Evolutionary conservation across 2,329 filamentous ascomycete genomes (phyloP).

Genomic region (Aspergillus fumigatiaffinis): DNA sequence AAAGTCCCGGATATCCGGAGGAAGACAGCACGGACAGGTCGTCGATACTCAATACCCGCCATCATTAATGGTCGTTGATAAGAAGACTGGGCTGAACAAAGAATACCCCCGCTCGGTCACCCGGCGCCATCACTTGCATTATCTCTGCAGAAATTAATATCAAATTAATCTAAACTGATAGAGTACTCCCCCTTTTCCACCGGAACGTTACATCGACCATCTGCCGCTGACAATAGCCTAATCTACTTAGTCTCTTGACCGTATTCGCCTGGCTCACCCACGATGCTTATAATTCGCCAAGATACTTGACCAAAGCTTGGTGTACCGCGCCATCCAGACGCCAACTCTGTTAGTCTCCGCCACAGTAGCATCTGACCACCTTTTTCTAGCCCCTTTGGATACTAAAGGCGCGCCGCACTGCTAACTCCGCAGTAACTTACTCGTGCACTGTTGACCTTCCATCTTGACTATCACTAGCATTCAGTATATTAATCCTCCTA

Average conservation of each 20-base stretch:
- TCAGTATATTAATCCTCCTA: neutral
- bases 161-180: neutral
- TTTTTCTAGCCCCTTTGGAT: neutral
- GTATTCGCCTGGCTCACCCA: neutral
- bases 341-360: neutral
- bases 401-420: neutral
- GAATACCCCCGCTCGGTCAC: neutral
- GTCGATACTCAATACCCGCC: too few species aligned
- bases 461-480: neutral
- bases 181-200: neutral
- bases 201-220: neutral
- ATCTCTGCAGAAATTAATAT: neutral
- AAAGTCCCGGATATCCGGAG: neutral
- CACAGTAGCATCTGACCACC: slow-evolving; percentile 1
- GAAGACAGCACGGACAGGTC: too few species aligned
- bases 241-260: neutral
- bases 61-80: neutral
- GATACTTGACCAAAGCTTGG: slow-evolving; percentile 7
- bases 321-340: neutral
- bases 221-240: neutral
- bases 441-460: neutral
- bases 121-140: neutral
- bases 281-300: slow-evolving; percentile 3
- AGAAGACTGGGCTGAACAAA: neutral
- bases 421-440: neutral